Evolutionary conservation across 108 stramenopile species (phyloP).

Genomic region (Skeletonema menzelii): DNA sequence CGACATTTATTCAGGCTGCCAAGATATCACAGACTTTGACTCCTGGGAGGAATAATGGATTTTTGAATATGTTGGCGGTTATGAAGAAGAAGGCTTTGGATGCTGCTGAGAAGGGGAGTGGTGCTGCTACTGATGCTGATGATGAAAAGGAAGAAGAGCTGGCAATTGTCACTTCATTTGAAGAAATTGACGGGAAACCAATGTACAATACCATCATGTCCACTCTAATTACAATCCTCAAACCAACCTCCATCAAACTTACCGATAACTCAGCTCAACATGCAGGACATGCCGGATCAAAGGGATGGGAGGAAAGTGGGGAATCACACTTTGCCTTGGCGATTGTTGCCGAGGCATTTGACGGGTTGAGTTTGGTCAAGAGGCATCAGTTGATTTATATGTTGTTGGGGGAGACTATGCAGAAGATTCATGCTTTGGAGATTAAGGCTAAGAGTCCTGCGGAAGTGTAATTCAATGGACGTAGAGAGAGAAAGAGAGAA

Average conservation of each 20-base stretch:
- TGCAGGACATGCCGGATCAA: constrained; percentile 73
- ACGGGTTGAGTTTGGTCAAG: constrained; percentile 88
- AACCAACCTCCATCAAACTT: constrained; percentile 69
- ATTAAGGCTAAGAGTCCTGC: constrained; percentile 82
- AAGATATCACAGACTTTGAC: constrained; percentile 90
- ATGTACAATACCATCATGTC: constrained; percentile 83
- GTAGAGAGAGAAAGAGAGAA: neutral
- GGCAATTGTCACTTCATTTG: constrained; percentile 24
- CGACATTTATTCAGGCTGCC: constrained; percentile 86
- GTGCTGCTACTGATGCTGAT: constrained; percentile 3
- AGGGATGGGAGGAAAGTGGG: constrained; percentile 62
- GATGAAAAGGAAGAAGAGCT: neutral
- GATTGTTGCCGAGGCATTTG: constrained; percentile 90
- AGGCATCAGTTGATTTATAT: constrained; percentile 93
- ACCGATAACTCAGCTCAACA: constrained; percentile 81
- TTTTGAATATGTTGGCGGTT: constrained; percentile 92
- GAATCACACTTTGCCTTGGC: constrained; percentile 88
- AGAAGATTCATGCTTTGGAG: constrained; percentile 89
- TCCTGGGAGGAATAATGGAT: constrained; percentile 97
- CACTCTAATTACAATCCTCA: constrained; percentile 61
- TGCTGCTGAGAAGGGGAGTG: constrained; percentile 21
- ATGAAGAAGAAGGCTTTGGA: constrained; percentile 87
- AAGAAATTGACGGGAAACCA: constrained; percentile 44
- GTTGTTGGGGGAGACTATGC: constrained; percentile 90
- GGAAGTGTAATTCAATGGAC: constrained; percentile 41